phyloP scores from a whole-genome alignment of 129 eudicot species.

The Logfia minima region DNA sequence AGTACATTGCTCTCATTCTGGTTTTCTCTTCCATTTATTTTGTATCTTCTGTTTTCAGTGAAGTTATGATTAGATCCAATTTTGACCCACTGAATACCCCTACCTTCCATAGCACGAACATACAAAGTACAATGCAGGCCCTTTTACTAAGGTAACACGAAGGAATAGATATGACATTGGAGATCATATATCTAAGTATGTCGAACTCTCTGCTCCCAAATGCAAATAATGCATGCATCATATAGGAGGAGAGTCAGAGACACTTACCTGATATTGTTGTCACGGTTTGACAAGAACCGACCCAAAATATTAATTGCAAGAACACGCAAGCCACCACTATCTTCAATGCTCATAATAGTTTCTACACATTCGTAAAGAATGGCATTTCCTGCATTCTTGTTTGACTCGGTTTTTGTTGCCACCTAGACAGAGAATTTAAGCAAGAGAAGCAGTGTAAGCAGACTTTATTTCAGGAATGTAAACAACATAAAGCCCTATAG shows the following conservation, averaged over 20 bases:
- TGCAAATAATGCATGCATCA: not conserved
- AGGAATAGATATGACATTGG: not conserved
- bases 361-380: conserved; percentile 96
- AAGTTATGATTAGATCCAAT: not conserved
- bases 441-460: conserved; percentile 30
- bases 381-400: conserved; percentile 97
- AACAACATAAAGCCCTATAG: not conserved
- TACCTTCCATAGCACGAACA: conserved; percentile 11
- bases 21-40: not conserved
- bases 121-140: not conserved
- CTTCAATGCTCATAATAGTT: conserved; percentile 93
- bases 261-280: conserved; percentile 89
- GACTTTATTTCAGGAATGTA: conserved; percentile 11
- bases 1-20: not conserved
- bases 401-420: conserved; percentile 97
- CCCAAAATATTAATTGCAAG: conserved; percentile 98
- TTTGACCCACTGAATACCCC: not conserved
- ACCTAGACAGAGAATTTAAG: conserved; percentile 51
- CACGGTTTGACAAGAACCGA: conserved; percentile 95
- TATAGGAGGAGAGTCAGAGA: not conserved
- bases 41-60: not conserved
- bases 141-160: conserved; percentile 17
- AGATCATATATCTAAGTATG: conserved; percentile 1
- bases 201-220: conserved; percentile 13
- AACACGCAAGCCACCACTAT: conserved; percentile 94